phyloP scores from a whole-genome alignment of 1,284 basidiomycete genomes.

The Trichosporon ovoides region DNA sequence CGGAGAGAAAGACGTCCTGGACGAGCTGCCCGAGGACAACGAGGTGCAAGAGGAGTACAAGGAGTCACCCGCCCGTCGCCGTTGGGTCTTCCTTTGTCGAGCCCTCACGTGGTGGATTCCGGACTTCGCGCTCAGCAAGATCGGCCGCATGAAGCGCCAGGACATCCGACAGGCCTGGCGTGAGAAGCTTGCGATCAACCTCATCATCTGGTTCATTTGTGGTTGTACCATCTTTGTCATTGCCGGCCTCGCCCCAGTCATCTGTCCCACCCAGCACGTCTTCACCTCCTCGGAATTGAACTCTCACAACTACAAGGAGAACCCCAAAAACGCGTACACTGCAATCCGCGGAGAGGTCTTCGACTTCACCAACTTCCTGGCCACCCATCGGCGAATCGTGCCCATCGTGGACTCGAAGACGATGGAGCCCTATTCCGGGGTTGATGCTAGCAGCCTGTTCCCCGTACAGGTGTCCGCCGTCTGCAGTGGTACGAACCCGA shows the following conservation, averaged over 20 bases:
- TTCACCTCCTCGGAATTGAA: slow-evolving; percentile 73
- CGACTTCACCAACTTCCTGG: slow-evolving; percentile 35
- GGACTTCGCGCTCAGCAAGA: slow-evolving; percentile 60
- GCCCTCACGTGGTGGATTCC: slow-evolving; percentile 90
- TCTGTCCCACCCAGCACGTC: slow-evolving; percentile 92
- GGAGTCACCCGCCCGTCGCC: slow-evolving; percentile 68
- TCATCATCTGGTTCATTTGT: slow-evolving; percentile 94
- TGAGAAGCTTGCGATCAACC: slow-evolving; percentile 92
- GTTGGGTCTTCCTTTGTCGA: slow-evolving; percentile 87
- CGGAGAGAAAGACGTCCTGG: slow-evolving; percentile 69
- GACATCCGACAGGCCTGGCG: slow-evolving; percentile 96
- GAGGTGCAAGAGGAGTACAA: slow-evolving; percentile 83
- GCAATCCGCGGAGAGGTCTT: slow-evolving; percentile 83
- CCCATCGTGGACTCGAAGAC: slow-evolving; percentile 68
- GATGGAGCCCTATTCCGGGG: slow-evolving; percentile 78
- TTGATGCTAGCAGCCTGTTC: slow-evolving; percentile 72
- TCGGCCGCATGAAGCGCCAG: slow-evolving; percentile 86
- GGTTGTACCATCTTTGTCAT: slow-evolving; percentile 86
- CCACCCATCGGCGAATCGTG: slow-evolving; percentile 63
- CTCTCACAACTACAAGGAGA: slow-evolving; percentile 61
- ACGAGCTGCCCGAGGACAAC: slow-evolving; percentile 71
- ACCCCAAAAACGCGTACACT: slow-evolving; percentile 70
- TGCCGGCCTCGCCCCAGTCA: slow-evolving; percentile 76
- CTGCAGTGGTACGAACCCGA: slow-evolving; percentile 77
- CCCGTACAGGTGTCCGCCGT: slow-evolving; percentile 95